phyloP scores from a whole-genome alignment of 345 rosid genomes.

The Hibiscus mutabilis region DNA sequence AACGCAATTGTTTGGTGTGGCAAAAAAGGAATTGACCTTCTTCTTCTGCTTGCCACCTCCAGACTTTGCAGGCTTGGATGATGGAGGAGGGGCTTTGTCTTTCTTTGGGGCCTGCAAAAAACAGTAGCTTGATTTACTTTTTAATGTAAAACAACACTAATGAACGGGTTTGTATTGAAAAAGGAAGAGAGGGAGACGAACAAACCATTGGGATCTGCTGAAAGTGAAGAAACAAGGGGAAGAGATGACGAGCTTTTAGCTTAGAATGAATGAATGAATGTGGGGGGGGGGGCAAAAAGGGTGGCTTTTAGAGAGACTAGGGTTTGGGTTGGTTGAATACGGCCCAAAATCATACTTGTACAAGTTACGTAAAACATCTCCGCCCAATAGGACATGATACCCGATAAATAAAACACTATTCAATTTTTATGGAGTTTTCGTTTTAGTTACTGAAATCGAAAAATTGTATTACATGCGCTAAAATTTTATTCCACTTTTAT shows the following conservation, averaged over 20 bases:
- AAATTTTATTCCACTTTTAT: too few relatives aligned
- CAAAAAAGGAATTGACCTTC: constrained; percentile 35
- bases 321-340: not conserved
- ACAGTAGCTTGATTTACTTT: too few relatives aligned
- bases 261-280: not conserved
- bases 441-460: too few relatives aligned
- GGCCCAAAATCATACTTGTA: too few relatives aligned
- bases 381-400: too few relatives aligned
- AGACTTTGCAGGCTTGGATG: constrained; percentile 67
- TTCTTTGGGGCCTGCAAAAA: constrained; percentile 60
- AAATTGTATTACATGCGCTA: too few relatives aligned
- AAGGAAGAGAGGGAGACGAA: not conserved
- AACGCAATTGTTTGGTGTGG: not conserved
- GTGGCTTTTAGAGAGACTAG: not conserved
- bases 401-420: too few relatives aligned
- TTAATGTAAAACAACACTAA: too few relatives aligned
- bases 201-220: not conserved
- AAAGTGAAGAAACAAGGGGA: not conserved
- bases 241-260: not conserved
- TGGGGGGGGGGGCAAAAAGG: not conserved
- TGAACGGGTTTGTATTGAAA: not conserved
- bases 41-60: constrained; percentile 81
- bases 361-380: too few relatives aligned
- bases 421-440: too few relatives aligned
- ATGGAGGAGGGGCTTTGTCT: constrained; percentile 66